Conservation (phyloP, 768 basidiomycete species). For the Rhodotorula diobovata region DNA sequence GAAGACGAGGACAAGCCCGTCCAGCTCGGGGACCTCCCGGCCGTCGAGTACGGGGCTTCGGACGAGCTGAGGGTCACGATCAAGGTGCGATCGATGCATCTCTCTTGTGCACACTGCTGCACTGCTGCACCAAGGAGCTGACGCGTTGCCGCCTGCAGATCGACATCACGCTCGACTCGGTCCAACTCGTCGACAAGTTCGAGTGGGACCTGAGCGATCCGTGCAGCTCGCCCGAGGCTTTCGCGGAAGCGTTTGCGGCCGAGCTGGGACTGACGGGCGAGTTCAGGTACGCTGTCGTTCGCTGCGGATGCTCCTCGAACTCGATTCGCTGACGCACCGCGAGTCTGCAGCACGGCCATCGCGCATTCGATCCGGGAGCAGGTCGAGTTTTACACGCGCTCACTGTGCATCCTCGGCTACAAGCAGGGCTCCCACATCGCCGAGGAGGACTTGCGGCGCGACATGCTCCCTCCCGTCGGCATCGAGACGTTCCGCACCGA, state of each 20-base stretch:
- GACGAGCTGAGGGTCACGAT: slow-evolving; percentile 90
- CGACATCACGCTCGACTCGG: slow-evolving; percentile 86
- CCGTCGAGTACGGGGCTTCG: background rate
- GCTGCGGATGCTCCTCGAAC: background rate
- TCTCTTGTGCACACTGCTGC: no score
- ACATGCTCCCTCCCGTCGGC: slow-evolving; percentile 77
- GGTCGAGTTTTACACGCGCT: slow-evolving; percentile 83
- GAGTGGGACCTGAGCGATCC: slow-evolving; percentile 91
- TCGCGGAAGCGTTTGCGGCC: slow-evolving; percentile 76
- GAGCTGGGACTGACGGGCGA: slow-evolving; percentile 88
- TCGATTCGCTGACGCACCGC: background rate
- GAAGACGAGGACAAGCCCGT: slow-evolving; percentile 54
- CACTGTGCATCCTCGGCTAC: slow-evolving; percentile 82
- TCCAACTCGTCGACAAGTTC: slow-evolving; percentile 92
- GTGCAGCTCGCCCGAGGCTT: slow-evolving; percentile 79
- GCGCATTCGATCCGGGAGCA: slow-evolving; percentile 95
- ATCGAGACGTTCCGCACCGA: slow-evolving; percentile 62
- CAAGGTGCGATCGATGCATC: slow-evolving; percentile 59
- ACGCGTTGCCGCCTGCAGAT: slow-evolving; percentile 54
- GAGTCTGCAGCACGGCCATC: slow-evolving; percentile 72
- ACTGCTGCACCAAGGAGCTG: slow-evolving; percentile 5
- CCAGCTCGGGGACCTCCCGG: slow-evolving; percentile 36
- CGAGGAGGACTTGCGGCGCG: slow-evolving; percentile 85
- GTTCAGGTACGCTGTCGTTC: slow-evolving; percentile 87
- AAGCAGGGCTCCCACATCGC: slow-evolving; percentile 70